A percentile compares a stretch with the other conserved stretches of the same genome.
Evolutionary conservation across 2,329 filamentous ascomycete genomes (phyloP).

Genomic region (Aspergillus udagawae): DNA sequence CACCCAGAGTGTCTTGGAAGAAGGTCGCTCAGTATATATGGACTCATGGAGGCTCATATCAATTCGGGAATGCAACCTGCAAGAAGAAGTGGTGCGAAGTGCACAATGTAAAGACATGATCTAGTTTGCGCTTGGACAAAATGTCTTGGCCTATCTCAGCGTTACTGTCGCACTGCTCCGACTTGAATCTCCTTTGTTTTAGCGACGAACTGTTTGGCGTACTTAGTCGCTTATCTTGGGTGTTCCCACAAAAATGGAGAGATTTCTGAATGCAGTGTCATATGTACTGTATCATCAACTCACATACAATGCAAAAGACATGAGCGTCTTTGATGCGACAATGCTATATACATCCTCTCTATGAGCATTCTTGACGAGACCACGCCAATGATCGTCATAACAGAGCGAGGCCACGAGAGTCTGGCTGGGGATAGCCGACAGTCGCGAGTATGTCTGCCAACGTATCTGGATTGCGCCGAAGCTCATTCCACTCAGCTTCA

Average conservation of each 20-base stretch:
- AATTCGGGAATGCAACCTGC: slow-evolving; percentile 58
- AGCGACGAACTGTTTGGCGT: not conserved
- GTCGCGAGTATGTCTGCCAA: slow-evolving; percentile 43
- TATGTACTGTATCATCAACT: not conserved
- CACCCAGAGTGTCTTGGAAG: slow-evolving; percentile 56
- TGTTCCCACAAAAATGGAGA: not conserved
- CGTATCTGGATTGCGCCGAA: slow-evolving; percentile 38
- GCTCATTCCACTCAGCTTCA: slow-evolving; percentile 49
- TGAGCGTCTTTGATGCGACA: not conserved
- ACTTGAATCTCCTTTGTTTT: not conserved
- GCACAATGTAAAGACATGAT: slow-evolving; percentile 20
- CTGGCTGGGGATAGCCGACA: slow-evolving; percentile 38
- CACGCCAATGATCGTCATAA: slow-evolving; percentile 9
- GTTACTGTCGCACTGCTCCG: not conserved
- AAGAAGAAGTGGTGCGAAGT: slow-evolving; percentile 59
- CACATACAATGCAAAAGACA: not conserved
- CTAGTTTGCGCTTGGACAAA: not conserved
- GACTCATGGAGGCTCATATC: slow-evolving; percentile 52
- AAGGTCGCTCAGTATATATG: slow-evolving; percentile 53
- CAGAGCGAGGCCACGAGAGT: slow-evolving; percentile 11
- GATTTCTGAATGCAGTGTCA: not conserved
- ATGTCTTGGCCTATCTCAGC: not conserved
- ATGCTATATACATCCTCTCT: not conserved
- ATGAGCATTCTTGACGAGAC: not conserved
- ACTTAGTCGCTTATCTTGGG: not conserved